These are phyloP conservation scores for Gossypium australe DNA, from an alignment of 345 rosid genomes.

Conservation along the genomic window DNA sequence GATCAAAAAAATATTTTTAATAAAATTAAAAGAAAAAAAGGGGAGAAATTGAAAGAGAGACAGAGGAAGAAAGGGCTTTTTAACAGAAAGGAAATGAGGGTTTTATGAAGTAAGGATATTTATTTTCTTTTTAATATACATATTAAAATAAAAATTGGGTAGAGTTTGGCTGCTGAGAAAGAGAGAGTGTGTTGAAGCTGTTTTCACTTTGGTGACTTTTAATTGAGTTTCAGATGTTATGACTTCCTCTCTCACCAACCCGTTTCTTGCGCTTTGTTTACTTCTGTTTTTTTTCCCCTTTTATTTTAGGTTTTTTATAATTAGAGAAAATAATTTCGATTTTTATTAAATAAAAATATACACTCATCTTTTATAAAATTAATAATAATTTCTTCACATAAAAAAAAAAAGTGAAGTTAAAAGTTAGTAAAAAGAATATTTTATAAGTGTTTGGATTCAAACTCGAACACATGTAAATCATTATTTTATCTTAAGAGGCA, in stretches of 20 bases:
- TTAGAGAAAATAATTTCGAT: too few species aligned
- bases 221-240: neutral
- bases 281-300: neutral
- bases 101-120: neutral
- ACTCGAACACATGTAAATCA: too few species aligned
- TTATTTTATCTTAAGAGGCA: too few species aligned
- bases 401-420: too few species aligned
- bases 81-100: neutral
- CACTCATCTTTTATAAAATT: too few species aligned
- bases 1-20: neutral
- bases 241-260: neutral
- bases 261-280: neutral
- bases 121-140: neutral
- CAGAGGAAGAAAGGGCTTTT: neutral
- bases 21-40: neutral
- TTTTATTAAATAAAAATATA: too few species aligned
- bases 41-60: neutral
- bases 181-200: neutral
- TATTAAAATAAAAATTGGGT: neutral
- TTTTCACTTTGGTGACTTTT: constrained; percentile 4
- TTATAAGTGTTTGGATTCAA: too few species aligned
- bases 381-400: too few species aligned
- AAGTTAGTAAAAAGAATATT: too few species aligned
- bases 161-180: neutral
- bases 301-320: neutral